Conservation (phyloP, 192 early-diverging fungal genomes). For the Coemansia reversa region DNA sequence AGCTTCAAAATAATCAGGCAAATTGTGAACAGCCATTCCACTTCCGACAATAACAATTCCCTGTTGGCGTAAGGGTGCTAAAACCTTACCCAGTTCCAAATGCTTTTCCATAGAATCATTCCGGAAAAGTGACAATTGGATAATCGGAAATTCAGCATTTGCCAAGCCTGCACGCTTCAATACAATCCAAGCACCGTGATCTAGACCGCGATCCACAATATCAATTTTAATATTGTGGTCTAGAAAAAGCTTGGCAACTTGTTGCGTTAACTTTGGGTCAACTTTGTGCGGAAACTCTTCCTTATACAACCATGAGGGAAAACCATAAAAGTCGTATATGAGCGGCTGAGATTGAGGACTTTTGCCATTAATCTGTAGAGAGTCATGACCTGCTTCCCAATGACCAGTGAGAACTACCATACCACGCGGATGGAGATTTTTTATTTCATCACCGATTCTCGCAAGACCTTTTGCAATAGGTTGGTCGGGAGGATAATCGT, state of each 20-base stretch:
- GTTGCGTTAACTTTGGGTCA: slow-evolving; percentile 53
- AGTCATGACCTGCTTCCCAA: slow-evolving; percentile 58
- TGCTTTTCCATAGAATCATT: slow-evolving; percentile 60
- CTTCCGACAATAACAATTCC: slow-evolving; percentile 65
- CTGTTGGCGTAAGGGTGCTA: slow-evolving; percentile 58
- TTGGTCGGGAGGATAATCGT: slow-evolving; percentile 24
- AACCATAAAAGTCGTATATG: slow-evolving; percentile 71
- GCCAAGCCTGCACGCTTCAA: slow-evolving; percentile 61
- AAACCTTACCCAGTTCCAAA: slow-evolving; percentile 55
- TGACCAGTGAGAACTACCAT: slow-evolving; percentile 68
- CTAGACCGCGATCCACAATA: slow-evolving; percentile 58
- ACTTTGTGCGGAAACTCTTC: slow-evolving; percentile 60
- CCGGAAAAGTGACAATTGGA: slow-evolving; percentile 62
- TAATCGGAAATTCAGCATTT: slow-evolving; percentile 59
- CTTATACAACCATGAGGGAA: slow-evolving; percentile 60
- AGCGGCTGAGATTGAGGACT: slow-evolving; percentile 29
- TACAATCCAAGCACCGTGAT: slow-evolving; percentile 73
- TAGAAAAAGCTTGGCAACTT: slow-evolving; percentile 55
- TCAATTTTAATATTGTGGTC: slow-evolving; percentile 50
- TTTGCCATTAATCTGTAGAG: slow-evolving; percentile 45
- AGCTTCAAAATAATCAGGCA: slow-evolving; percentile 53
- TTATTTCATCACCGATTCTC: slow-evolving; percentile 53
- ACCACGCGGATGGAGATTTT: slow-evolving; percentile 52
- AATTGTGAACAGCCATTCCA: slow-evolving; percentile 68
- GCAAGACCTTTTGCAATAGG: slow-evolving; percentile 22